A percentile compares a stretch with the other conserved stretches of the same genome.
These are phyloP conservation scores for Agrocybe pediades DNA, from an alignment of 768 basidiomycete species.

Conservation along the genomic window DNA sequence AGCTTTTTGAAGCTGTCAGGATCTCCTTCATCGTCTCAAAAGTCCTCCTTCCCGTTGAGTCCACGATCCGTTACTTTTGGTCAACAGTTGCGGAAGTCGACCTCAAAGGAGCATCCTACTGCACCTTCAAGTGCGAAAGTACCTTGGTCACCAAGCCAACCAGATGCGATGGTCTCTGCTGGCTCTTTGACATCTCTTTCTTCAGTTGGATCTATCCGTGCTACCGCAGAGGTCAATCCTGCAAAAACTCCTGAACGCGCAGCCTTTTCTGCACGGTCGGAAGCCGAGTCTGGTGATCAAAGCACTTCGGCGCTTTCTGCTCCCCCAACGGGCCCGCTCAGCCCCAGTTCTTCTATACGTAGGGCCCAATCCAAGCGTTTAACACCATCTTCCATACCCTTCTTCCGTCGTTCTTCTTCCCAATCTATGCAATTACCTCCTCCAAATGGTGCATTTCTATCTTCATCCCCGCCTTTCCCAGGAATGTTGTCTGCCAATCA, in stretches of 20 bases:
- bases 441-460: constrained; percentile 40
- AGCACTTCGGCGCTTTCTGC: constrained; percentile 56
- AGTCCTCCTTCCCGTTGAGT: constrained; percentile 61
- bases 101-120: constrained; percentile 63
- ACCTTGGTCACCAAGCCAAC: constrained; percentile 71
- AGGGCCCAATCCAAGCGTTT: constrained; percentile 77
- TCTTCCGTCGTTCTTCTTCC: constrained; percentile 90
- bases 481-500: constrained; percentile 36
- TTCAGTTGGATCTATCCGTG: constrained; percentile 66
- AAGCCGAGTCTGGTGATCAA: constrained; percentile 73
- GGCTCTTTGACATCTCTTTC: constrained; percentile 75
- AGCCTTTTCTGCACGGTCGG: constrained; percentile 61
- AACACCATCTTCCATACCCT: constrained; percentile 91
- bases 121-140: constrained; percentile 42
- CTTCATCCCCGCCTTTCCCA: constrained; percentile 46
- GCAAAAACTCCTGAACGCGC: constrained; percentile 69
- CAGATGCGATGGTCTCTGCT: constrained; percentile 78
- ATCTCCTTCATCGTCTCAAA: constrained; percentile 65
- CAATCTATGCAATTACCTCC: constrained; percentile 77
- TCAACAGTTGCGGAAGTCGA: constrained; percentile 68
- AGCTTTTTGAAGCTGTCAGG: constrained; percentile 83
- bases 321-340: constrained; percentile 62
- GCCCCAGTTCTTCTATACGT: constrained; percentile 70
- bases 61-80: constrained; percentile 69
- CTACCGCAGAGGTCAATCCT: constrained; percentile 43